Percentiles rank a stretch among this genome's conserved stretches.
Conservation (phyloP, 164 flowering plant genomes). For the Stephania japonica region DNA sequence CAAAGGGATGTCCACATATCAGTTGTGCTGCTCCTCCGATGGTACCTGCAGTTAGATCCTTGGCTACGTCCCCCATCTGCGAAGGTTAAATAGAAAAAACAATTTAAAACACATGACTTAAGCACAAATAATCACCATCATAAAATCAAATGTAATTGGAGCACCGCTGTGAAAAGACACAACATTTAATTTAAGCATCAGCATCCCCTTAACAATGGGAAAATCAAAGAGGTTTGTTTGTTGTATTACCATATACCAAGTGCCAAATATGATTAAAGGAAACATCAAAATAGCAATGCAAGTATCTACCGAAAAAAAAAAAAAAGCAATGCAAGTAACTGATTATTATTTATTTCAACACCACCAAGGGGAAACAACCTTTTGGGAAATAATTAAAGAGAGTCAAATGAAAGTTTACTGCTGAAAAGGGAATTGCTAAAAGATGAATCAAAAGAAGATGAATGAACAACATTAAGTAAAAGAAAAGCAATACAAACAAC, state of each 20-base stretch:
- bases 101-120: neutral
- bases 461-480: neutral
- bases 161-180: no score
- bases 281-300: neutral
- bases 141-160: neutral
- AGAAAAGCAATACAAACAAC: neutral
- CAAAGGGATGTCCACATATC: constrained; percentile 90
- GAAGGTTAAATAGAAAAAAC: neutral
- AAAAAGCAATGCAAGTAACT: no score
- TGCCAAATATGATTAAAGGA: neutral
- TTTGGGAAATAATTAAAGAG: neutral
- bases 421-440: neutral
- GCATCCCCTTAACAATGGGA: neutral
- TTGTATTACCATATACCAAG: neutral
- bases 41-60: constrained; percentile 88
- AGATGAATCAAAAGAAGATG: neutral
- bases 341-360: no score
- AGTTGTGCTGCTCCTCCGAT: constrained; percentile 94
- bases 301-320: neutral
- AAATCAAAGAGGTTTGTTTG: neutral
- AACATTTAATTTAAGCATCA: neutral
- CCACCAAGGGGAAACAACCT: no score
- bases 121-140: neutral
- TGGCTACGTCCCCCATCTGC: constrained; percentile 92
- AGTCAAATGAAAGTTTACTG: neutral